Base-by-base conservation (phyloP, 2,329 filamentous ascomycete genomes). In the Karstenula rhodostoma region DNA sequence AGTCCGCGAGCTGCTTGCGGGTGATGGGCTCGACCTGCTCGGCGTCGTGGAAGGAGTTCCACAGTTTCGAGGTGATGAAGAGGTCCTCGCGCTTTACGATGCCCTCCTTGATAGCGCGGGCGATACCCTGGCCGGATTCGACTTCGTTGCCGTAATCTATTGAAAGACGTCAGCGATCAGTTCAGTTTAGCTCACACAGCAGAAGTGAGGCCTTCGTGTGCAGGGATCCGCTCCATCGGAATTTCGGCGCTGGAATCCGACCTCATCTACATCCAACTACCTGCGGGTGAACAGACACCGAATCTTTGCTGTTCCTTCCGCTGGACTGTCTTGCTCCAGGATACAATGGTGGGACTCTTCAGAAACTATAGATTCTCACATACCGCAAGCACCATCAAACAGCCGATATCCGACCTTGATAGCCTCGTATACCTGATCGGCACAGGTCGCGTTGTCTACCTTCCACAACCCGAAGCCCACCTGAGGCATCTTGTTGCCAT, bases 31-130 rank as follows among this genome's bases (percentile, higher is more conserved):
- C 86, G 75, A 95, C 93, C 70, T 86, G 85, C 69, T 94, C 89
- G 70, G 84, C 85, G 73, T 94, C 90, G 84, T 96, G 92, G 87
- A 93, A 96, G 67, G 89, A 89, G 83, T 94, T 93, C 93, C 93
- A 96, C 60, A 97, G 89, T 85, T 96, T 97, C 80, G 90, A 93
- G 66, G 94, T 92, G 75, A 97, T 89, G 87, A 96, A 96, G 76
- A 96, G 90, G 25, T 97, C 92, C 79, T 91, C 88, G 49, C 75
- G 73, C 67, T 77, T 76, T 27, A 75, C 73, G 48, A 77, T 64
- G 27, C 75, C 75, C 9, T 78, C 75, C 59, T 77, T 77, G 71
- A 78, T 76, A 47, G 75, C 75, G 44, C 73, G 72, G 47, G 75
- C 73, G 23, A 78, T 70, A 59, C 74, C 76, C 47, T 77, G 67